Conservation (phyloP, 768 basidiomycete species). For the Boletellus ananiceps region DNA sequence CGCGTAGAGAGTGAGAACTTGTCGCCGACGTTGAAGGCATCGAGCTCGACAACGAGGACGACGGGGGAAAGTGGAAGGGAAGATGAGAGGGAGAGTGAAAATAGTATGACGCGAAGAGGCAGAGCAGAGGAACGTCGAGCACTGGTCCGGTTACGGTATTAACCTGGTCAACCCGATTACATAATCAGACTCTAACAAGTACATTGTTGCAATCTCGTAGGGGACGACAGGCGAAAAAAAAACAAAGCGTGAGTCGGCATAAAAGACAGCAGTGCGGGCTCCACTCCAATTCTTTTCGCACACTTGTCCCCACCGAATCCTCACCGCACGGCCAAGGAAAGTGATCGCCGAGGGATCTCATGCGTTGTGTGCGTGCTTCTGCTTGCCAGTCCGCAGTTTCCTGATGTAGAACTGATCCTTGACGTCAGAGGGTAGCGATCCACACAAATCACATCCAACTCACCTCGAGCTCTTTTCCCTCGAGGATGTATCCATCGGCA, state of each 20-base stretch:
- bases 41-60: slow-evolving; percentile 26
- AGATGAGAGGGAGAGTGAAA: slow-evolving; percentile 14
- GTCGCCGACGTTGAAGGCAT: slow-evolving; percentile 30
- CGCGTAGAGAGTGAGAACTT: slow-evolving; percentile 20
- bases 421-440: slow-evolving; percentile 20
- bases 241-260: neutral
- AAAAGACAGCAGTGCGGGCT: neutral
- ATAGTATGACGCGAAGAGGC: slow-evolving; percentile 30
- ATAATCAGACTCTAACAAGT: slow-evolving; percentile 15
- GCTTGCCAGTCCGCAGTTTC: slow-evolving; percentile 90
- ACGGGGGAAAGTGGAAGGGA: slow-evolving; percentile 18
- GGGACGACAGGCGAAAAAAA: neutral
- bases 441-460: slow-evolving; percentile 10
- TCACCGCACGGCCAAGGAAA: neutral
- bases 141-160: slow-evolving; percentile 32
- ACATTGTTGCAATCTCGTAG: slow-evolving; percentile 1
- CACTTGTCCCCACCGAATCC: neutral
- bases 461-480: slow-evolving; percentile 98
- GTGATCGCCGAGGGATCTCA: slow-evolving; percentile 16
- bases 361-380: slow-evolving; percentile 77
- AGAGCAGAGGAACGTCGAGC: slow-evolving; percentile 23
- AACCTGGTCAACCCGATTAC: slow-evolving; percentile 15
- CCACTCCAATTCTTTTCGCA: slow-evolving; percentile 5
- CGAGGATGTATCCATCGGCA: slow-evolving; percentile 94
- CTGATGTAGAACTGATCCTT: slow-evolving; percentile 80